phyloP scores from a whole-genome alignment of 2,329 filamentous ascomycete species.

The Chaetomiaceae sp. region DNA sequence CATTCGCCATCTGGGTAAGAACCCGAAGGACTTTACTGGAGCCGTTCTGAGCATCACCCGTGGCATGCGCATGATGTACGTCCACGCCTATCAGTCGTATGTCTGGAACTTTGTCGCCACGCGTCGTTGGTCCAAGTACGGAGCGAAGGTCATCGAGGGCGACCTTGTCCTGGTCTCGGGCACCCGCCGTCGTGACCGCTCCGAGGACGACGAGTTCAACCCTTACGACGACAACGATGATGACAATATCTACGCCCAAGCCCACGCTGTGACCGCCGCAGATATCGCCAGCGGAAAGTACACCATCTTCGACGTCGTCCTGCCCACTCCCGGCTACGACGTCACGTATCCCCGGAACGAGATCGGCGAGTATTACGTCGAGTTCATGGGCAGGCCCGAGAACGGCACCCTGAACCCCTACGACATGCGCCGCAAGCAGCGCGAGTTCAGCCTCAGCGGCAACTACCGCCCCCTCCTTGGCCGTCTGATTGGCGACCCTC shows the following conservation, averaged over 20 bases:
- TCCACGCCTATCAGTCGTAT: conserved; percentile 92
- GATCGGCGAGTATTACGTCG: conserved; percentile 76
- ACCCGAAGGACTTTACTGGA: conserved; percentile 66
- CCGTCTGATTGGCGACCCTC: conserved; percentile 60
- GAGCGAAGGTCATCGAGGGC: conserved; percentile 70
- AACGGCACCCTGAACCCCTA: conserved; percentile 78
- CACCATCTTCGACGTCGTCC: conserved; percentile 80
- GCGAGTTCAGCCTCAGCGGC: conserved; percentile 83
- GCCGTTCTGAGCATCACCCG: conserved; percentile 76
- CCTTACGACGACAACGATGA: conserved; percentile 47
- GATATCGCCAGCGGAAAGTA: conserved; percentile 74
- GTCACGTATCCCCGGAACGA: conserved; percentile 81
- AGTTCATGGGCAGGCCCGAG: conserved; percentile 76
- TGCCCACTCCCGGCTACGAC: conserved; percentile 90
- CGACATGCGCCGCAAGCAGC: conserved; percentile 80
- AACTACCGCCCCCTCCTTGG: conserved; percentile 83
- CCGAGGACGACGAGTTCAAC: conserved; percentile 45
- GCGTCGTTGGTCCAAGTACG: conserved; percentile 73
- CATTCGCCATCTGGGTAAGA: conserved; percentile 66
- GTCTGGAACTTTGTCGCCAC: conserved; percentile 89
- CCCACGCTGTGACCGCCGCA: conserved; percentile 68
- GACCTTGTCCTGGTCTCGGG: conserved; percentile 67
- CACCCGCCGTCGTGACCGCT: conserved; percentile 19
- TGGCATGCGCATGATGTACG: conserved; percentile 85
- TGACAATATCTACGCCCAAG: conserved; percentile 47